Evolutionary conservation across 306 rosid genomes (phyloP).

Genomic region (Vigna reflexopilosa): DNA sequence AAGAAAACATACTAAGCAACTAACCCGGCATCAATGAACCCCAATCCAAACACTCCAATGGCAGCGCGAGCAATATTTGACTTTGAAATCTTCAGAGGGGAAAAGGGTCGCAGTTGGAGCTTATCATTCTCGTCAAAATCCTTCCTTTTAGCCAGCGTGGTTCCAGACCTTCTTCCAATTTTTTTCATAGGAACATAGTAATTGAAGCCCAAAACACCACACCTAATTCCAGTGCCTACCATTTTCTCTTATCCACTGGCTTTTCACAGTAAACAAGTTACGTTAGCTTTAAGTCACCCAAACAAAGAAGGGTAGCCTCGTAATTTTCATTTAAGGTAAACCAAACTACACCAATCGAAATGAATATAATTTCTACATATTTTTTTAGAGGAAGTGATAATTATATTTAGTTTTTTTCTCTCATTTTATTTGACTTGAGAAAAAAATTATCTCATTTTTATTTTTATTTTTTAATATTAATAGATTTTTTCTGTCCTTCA

Average conservation of each 20-base stretch:
- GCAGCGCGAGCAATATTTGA: slow-evolving; percentile 60
- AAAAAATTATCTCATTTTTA: no score
- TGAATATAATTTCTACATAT: no score
- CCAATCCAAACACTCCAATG: slow-evolving; percentile 74
- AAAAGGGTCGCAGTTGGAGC: slow-evolving; percentile 25
- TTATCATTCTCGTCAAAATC: slow-evolving; percentile 48
- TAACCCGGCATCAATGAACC: slow-evolving; percentile 88
- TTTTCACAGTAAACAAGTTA: background rate
- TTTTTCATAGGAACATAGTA: slow-evolving; percentile 42
- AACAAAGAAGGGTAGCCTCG: slow-evolving; percentile 12
- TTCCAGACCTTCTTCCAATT: slow-evolving; percentile 43
- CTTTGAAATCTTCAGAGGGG: slow-evolving; percentile 54
- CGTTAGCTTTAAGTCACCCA: background rate
- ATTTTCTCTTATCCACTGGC: slow-evolving; percentile 33
- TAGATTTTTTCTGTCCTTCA: no score
- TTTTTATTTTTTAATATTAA: no score
- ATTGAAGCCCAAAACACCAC: slow-evolving; percentile 39
- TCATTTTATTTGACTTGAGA: no score
- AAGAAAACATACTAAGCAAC: background rate
- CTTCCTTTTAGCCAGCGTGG: slow-evolving; percentile 49
- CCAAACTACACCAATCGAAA: no score
- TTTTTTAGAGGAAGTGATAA: no score
- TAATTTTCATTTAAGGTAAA: background rate
- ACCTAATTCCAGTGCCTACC: slow-evolving; percentile 49
- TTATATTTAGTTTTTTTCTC: no score